phyloP scores from a whole-genome alignment of 176 grass and related monocot genomes.

The Triticum dicoccoides region DNA sequence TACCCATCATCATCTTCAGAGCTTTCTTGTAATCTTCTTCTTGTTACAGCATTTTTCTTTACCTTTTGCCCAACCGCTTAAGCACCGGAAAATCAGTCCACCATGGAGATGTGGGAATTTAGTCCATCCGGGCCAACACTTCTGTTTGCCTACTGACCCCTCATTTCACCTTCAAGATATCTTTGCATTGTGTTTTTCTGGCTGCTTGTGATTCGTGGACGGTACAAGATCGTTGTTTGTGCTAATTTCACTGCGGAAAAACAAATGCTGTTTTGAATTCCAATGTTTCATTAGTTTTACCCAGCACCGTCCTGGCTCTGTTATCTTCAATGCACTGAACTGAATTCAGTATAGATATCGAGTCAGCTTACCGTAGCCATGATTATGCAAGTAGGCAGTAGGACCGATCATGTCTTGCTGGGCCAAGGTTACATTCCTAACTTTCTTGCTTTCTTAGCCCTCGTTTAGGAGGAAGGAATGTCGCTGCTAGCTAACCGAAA shows the following conservation, averaged over 20 bases:
- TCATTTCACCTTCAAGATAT: neutral
- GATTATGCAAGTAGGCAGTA: slow-evolving; percentile 30
- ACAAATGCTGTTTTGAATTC: neutral
- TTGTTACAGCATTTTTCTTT: neutral
- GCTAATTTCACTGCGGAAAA: neutral
- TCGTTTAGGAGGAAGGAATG: slow-evolving; percentile 33
- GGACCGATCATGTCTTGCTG: slow-evolving; percentile 34
- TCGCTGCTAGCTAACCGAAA: slow-evolving; percentile 30
- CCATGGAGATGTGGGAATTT: neutral
- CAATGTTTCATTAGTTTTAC: slow-evolving; percentile 8
- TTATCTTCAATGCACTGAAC: neutral
- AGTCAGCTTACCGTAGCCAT: slow-evolving; percentile 28
- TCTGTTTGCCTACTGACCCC: neutral
- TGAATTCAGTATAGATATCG: slow-evolving; percentile 17
- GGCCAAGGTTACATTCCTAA: slow-evolving; percentile 33
- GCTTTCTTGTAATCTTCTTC: slow-evolving; percentile 29
- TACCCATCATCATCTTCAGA: slow-evolving; percentile 15
- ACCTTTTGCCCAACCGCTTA: neutral
- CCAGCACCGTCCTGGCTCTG: slow-evolving; percentile 1
- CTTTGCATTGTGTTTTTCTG: neutral
- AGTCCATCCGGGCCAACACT: neutral
- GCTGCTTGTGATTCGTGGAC: neutral
- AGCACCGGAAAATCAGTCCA: neutral
- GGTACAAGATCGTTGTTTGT: neutral
- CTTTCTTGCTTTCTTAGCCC: slow-evolving; percentile 15